A percentile compares a stretch with the other conserved stretches of the same genome.
Evolutionary conservation across 371 early-diverging fungal genomes (phyloP).

Genomic region (Rhizopus sp.): DNA sequence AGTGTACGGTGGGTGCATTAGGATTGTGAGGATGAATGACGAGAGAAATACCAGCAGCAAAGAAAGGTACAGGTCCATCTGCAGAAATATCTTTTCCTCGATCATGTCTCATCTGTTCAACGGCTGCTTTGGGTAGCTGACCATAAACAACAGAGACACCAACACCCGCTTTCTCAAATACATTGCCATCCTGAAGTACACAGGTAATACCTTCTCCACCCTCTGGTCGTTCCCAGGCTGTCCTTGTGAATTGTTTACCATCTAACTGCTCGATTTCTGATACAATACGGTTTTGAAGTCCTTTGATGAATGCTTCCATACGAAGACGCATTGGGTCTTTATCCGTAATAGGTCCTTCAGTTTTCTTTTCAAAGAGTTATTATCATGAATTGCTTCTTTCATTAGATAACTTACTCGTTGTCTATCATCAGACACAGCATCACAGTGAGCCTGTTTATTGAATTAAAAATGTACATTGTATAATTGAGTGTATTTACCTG

Average conservation of each 20-base stretch:
- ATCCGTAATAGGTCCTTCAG: conserved; percentile 42
- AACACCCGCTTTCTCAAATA: conserved; percentile 95
- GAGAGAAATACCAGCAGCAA: conserved; percentile 88
- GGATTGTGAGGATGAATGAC: conserved; percentile 96
- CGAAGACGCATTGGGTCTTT: conserved; percentile 72
- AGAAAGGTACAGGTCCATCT: conserved; percentile 64
- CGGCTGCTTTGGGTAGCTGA: conserved; percentile 70
- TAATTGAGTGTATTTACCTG: conserved; percentile 9
- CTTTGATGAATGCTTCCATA: conserved; percentile 78
- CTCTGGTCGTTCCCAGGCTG: conserved; percentile 80
- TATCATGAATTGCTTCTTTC: not conserved
- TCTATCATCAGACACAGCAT: conserved; percentile 33
- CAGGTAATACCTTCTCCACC: conserved; percentile 91
- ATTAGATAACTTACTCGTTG: conserved; percentile 29
- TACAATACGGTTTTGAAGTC: conserved; percentile 73
- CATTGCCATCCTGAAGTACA: conserved; percentile 87
- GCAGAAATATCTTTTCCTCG: conserved; percentile 50
- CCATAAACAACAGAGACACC: conserved; percentile 78
- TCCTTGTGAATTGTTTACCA: conserved; percentile 67
- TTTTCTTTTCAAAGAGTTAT: conserved; percentile 18
- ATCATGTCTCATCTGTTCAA: conserved; percentile 76
- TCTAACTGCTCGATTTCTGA: conserved; percentile 56
- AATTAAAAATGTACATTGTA: not conserved
- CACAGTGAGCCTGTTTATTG: conserved; percentile 26
- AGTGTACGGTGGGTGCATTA: conserved; percentile 90